Evolutionary conservation across 2,329 filamentous ascomycete species (phyloP), one percentile per base, ranked within the genome.

Genomic region (Claviceps africana): DNA sequence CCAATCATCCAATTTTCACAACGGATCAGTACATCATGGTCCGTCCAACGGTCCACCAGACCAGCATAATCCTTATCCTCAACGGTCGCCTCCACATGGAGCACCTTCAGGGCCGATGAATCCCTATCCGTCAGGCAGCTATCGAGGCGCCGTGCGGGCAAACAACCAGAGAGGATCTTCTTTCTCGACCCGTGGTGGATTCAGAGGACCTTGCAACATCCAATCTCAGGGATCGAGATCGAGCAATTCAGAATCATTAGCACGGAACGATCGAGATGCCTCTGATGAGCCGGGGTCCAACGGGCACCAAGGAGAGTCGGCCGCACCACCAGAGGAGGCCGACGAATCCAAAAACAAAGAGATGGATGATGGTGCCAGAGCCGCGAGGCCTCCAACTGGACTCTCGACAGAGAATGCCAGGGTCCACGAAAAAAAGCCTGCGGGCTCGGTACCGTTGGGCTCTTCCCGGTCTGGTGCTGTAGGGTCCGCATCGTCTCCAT

Each of bases 161-260:
- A 70, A 71, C 21, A 62, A 61, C 15, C 70, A 71, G 65, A 63
- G 81, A 57, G 79, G 78, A 21, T 75, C 76, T 40, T 70, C 72
- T 17, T 84, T 81, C 60, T 77, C 83, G 50, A 70, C 69, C 31
- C 72, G 79, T 48, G 74, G 74, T 42, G 69, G 70, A 28, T 72
- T 76, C 54, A 76, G 83, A 50, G 81, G 81, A 37, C 72, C 56
- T 7, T 13, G 19, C 71, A 82, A 68, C 78, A 84, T 72, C 75
- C 82, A 67, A 80, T 86, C 88, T 46, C 90, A 87, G 85, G 85
- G n/a, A n/a, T n/a, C n/a, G n/a, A n/a, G 78, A 52, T 75, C 81
- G 6, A 53, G 52, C 33, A 60, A 56, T 17, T 57, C 59, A 53
- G 58, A 56, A 3, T 55, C 60, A 19, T 47, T 58, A 11, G 51